Base-by-base conservation (phyloP, 371 early-diverging fungal genomes). In the Mucor mucedo region DNA sequence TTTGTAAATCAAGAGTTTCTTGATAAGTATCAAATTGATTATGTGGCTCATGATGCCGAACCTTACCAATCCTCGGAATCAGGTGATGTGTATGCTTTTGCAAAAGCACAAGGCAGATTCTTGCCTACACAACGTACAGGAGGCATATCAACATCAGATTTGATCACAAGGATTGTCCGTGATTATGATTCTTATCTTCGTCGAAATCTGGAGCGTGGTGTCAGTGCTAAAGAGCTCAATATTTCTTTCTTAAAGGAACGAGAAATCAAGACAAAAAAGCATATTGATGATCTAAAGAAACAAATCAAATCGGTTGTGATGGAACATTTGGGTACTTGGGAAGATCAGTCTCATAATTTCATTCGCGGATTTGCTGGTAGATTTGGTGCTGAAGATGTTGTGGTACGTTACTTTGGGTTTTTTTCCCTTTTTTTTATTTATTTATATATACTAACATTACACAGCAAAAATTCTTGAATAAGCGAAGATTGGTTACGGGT, bases 11-110 rank as follows among this genome's bases (percentile, higher is more conserved):
- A 92, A 62, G 97, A 89, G 48, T 99, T 97, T 65, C 66, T 99
- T 8, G 91, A 93, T 69, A 58, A 86, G 68, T 93, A 99, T 67
- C 65, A 87, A 70, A 97, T 99, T 50, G 98, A 98, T 73, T 97
- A 91, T 77, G 98, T 99, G n/a, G 96, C 97, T 16, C 99, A 99
- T 73, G 99, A 99, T 78, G 98, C 95, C 62, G 89, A 95, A 11
- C 97, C 97, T 2, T 99, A 99, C 68, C 82, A 83, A 54, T 86
- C 89, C 28, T 87, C 75, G 5, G 95, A 92, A 48, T 73, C 82
- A 14, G 90, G 90, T 49, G 99, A 99, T 78, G 94, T 98, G n/a
- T 99, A 99, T 73, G 90, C 91, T 4, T 91, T 91, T 77, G 92
- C 97, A 47, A 99, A 99, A 76, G 82, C 82, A 8, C 88, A 88